A percentile compares a stretch with the other conserved stretches of the same genome.
phyloP scores from a whole-genome alignment of 257 asterid species.

The Forsythia viridissima region DNA sequence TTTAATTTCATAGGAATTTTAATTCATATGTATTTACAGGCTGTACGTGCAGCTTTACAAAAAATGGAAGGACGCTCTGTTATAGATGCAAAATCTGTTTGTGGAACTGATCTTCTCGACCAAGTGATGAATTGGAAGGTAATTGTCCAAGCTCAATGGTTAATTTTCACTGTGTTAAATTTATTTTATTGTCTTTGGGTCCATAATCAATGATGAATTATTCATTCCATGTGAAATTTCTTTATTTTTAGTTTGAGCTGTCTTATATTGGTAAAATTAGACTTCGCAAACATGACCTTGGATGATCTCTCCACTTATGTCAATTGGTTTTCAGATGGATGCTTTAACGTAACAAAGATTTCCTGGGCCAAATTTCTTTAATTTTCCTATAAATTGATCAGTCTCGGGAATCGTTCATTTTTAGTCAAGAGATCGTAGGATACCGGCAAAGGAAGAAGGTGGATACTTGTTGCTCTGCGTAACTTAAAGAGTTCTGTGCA shows the following conservation, averaged over 20 bases:
- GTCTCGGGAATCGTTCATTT: not conserved
- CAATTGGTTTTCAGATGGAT: not conserved
- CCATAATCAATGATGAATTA: slow-evolving; percentile 3
- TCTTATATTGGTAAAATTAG: not conserved
- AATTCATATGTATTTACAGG: slow-evolving; percentile 44
- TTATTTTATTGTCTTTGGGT: not conserved
- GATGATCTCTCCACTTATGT: not conserved
- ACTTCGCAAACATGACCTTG: not conserved
- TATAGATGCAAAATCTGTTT: slow-evolving; percentile 81
- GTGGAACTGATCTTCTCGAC: slow-evolving; percentile 63
- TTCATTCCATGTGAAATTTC: not conserved
- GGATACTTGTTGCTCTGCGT: not conserved
- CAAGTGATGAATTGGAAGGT: slow-evolving; percentile 84
- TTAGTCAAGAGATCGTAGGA: too few species aligned
- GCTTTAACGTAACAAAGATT: not conserved
- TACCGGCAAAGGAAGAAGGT: too few species aligned
- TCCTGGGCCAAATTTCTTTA: slow-evolving; percentile 1
- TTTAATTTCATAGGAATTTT: slow-evolving; percentile 14
- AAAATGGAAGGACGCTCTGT: slow-evolving; percentile 67
- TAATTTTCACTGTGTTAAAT: not conserved
- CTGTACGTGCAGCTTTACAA: slow-evolving; percentile 65
- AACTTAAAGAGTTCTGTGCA: slow-evolving; percentile 10
- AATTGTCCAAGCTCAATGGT: slow-evolving; percentile 18
- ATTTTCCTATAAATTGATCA: slow-evolving; percentile 1
- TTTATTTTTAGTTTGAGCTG: not conserved